Evolutionary conservation across 352 stramenopile species (phyloP).

Genomic region (Phytophthora parvispora): DNA sequence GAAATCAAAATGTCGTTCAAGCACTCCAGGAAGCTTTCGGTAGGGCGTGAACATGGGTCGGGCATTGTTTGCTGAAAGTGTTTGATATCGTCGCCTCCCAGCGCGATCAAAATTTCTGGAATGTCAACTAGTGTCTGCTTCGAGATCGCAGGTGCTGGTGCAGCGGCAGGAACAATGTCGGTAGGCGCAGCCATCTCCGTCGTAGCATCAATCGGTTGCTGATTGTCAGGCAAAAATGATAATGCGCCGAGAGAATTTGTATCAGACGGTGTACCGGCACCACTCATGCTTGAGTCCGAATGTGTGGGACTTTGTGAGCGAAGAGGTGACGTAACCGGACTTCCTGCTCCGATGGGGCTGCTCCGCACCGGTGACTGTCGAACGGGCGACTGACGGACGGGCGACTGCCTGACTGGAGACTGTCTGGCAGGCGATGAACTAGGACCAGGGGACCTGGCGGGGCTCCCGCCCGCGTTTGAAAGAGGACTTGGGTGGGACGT

Average conservation of each 20-base stretch:
- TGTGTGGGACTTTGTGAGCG: conserved; percentile 72
- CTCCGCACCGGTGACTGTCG: conserved; percentile 57
- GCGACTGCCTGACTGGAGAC: conserved; percentile 58
- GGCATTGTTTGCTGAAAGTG: conserved; percentile 82
- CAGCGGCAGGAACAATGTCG: conserved; percentile 22
- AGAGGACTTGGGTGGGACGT: conserved; percentile 36
- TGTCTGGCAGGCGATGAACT: conserved; percentile 53
- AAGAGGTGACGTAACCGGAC: conserved; percentile 65
- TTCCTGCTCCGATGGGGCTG: conserved; percentile 61
- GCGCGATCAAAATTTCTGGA: conserved; percentile 60
- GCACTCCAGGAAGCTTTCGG: conserved; percentile 81
- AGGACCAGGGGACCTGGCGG: conserved; percentile 48
- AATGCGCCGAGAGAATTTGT: conserved; percentile 72
- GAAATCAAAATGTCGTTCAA: conserved; percentile 89
- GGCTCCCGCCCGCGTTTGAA: conserved; percentile 46
- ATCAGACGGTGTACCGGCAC: conserved; percentile 65
- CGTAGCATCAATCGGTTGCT: conserved; percentile 49
- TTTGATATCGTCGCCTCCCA: conserved; percentile 82
- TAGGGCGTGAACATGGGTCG: conserved; percentile 65
- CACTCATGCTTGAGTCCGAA: conserved; percentile 67
- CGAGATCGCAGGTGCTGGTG: conserved; percentile 13
- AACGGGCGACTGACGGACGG: conserved; percentile 43
- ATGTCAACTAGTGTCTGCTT: conserved; percentile 48
- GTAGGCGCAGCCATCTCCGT: conserved; percentile 35
- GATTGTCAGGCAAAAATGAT: conserved; percentile 84